These are phyloP conservation scores for Herpetomonas tarakana DNA, from an alignment of 208 protist genomes.

Conservation along the genomic window DNA sequence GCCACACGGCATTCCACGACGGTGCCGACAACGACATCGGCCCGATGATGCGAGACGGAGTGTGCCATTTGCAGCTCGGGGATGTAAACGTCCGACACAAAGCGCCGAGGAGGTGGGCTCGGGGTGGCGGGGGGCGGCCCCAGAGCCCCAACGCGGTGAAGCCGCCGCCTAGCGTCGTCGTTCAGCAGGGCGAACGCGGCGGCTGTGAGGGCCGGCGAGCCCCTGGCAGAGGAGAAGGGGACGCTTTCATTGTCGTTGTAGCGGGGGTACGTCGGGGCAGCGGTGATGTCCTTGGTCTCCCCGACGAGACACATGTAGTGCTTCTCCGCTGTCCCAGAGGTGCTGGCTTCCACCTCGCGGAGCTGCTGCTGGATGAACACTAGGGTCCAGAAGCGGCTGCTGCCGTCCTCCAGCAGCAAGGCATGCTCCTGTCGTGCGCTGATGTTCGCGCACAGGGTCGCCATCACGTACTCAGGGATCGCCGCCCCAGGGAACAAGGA, in stretches of 20 bases:
- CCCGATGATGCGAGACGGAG: constrained; percentile 50
- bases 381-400: constrained; percentile 76
- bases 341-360: not conserved
- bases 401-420: constrained; percentile 80
- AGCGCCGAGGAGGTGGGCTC: constrained; percentile 12
- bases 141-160: constrained; percentile 5
- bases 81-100: constrained; percentile 83
- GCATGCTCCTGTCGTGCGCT: constrained; percentile 79
- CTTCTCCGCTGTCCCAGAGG: constrained; percentile 17
- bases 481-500: not conserved
- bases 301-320: constrained; percentile 70
- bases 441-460: constrained; percentile 76
- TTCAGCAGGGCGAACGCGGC: not conserved
- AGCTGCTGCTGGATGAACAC: constrained; percentile 38
- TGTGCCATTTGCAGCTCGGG: constrained; percentile 79
- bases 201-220: not conserved
- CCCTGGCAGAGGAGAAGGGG: constrained; percentile 6
- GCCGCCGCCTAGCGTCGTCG: constrained; percentile 2
- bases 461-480: constrained; percentile 83
- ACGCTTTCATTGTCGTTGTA: not conserved
- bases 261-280: constrained; percentile 57
- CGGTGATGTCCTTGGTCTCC: constrained; percentile 56
- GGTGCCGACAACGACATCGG: constrained; percentile 63
- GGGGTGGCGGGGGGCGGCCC: constrained; percentile 3
- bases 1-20: constrained; percentile 68